Base-by-base conservation (phyloP, 2,329 filamentous ascomycete genomes). In the Seiridium unicorne region DNA sequence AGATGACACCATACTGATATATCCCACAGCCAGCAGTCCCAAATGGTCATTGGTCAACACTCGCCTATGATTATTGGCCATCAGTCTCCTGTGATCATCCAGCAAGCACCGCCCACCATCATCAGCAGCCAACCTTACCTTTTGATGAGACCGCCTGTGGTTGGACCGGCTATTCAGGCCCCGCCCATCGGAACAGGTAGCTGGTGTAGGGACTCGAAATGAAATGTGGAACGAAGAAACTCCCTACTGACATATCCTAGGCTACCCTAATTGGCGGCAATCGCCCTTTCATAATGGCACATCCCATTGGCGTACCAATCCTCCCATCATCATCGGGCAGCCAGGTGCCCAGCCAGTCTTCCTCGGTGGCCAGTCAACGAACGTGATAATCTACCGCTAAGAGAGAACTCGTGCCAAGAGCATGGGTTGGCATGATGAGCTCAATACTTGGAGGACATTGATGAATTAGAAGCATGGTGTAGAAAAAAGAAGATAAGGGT, bases 191-290 rank as follows among this genome's bases (percentile, higher is more conserved):
- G 35, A 26, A 58, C 55, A 9, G 46, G 34, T 8, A 38, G 44
- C 40, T 58, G 55, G 55, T 58, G 55, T 58, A 58, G 31, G 32
- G 31, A 48, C 13, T 13, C 38, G 18, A 26, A 26, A 26, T 26
- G 18, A 26, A 26, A 26, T 26, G 18, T 26, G 18, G 18, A 26
- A 26, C 2, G 18, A 26, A 26, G 18, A 26, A 26, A 26, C 18
- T 2, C 18, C 18, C 18, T 26, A 26, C 18, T 26, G 18, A 26
- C 18, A 26, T 26, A 26, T 26, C 18, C 18, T 42, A 58, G 55
- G 44, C 55, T 51, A 58, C 26, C 55, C 55, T 11, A 58, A 44
- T 32, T 51, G 11, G 32, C 44, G 44, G 7, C 55, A 58, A 35
- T 38, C 55, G 3, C 35, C 55, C 8, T 58, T 58, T 34, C 46